Evolutionary conservation across 1,139 yeast genomes (phyloP), one percentile per base, ranked within the genome.

Genomic region (Sugiyamaella castrensis): DNA sequence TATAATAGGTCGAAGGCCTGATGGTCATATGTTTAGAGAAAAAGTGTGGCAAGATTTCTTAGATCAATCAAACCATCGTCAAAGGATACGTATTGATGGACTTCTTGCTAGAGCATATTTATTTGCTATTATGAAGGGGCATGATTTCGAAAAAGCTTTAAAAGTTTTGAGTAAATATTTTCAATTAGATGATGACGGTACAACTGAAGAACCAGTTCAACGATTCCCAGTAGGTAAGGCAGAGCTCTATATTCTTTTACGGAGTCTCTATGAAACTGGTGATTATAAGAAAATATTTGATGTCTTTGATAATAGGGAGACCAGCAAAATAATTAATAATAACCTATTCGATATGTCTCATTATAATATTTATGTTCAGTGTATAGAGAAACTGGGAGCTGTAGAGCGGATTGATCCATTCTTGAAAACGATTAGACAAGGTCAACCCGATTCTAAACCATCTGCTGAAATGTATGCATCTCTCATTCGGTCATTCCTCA

Each of bases 381-480:
- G 41, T 13, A 36, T 53, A 12, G 29, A 46, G n/a, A 27, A 26
- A 6, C 31, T 13, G 3, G 57, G 54, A n/a, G 35, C 44, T 12
- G 29, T 42, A 11, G 29, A 31, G 1, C 43, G 40, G n/a, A 43
- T 47, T 1, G 33, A 33, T 35, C 36, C 37, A 8, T 13, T 48
- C 9, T 28, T 49, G 7, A 36, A 26, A 10, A 15, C 34, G 27
- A 36, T 47, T 34, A 16, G n/a, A 11, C 24, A 19, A 19, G 24
- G 5, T 4, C 5, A 19, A 10, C 48, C 26, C 15, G 40, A 29
- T 37, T 27, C 37, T 19, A 39, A 29, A 31, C 51, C 51, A 24
- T 45, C 57, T 2, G 52, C 56, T 7, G 47, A 49, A 15, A 48
- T 50, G 47, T 47, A 37, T 39, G 53, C 52, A n/a, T 45, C 43